These are phyloP conservation scores for Elongisporangium prolatum DNA, from an alignment of 352 stramenopile genomes.

Conservation along the genomic window DNA sequence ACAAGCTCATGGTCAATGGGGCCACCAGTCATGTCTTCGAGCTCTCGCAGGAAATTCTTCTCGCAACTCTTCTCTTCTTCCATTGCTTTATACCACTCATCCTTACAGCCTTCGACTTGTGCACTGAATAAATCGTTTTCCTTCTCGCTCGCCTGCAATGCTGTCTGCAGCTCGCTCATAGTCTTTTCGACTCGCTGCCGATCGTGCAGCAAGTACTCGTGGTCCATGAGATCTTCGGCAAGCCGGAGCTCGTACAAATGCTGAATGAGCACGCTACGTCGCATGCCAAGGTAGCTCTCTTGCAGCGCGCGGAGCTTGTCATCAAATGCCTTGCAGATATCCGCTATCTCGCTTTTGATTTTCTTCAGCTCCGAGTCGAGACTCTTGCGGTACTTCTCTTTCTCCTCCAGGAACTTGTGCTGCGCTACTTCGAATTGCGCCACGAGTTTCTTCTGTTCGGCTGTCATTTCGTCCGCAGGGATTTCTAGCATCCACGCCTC, in stretches of 20 bases:
- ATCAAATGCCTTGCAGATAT: conserved; percentile 83
- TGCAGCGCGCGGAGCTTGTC: conserved; percentile 67
- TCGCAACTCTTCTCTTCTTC: conserved; percentile 74
- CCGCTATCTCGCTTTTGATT: conserved; percentile 68
- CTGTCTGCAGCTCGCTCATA: conserved; percentile 13
- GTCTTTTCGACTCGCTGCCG: conserved; percentile 19
- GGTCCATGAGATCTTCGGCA: conserved; percentile 38
- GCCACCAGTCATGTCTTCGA: conserved; percentile 56
- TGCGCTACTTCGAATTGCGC: conserved; percentile 58
- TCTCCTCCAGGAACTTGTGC: conserved; percentile 78
- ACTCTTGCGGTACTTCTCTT: conserved; percentile 89
- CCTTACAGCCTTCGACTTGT: conserved; percentile 47
- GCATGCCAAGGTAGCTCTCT: conserved; percentile 52
- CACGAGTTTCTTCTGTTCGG: conserved; percentile 74
- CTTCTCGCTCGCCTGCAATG: conserved; percentile 19
- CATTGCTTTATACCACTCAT: conserved; percentile 56
- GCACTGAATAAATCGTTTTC: conserved; percentile 47
- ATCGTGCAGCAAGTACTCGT: conserved; percentile 42
- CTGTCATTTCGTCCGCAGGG: conserved; percentile 66
- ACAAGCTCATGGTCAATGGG: conserved; percentile 73
- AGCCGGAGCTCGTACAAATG: conserved; percentile 72
- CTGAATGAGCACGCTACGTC: conserved; percentile 47
- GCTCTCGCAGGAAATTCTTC: conserved; percentile 51
- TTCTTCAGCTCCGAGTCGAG: conserved; percentile 89
- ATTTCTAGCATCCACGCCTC: conserved; percentile 88